Conservation (phyloP, 1,284 basidiomycete species). For the Ustilago vetiveriae region DNA sequence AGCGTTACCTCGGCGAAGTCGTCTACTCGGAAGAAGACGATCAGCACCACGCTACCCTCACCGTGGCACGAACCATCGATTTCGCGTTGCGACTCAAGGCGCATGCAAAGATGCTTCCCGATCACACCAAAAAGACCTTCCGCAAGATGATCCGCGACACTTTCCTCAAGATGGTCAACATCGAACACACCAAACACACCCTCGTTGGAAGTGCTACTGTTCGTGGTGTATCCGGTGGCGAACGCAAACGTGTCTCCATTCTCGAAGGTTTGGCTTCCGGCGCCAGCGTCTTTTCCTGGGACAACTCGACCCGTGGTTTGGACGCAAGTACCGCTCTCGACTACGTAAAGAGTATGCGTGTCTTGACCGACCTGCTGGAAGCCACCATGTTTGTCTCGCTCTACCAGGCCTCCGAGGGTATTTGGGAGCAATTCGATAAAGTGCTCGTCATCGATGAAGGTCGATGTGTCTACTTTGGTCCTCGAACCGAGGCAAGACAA, state of each 20-base stretch:
- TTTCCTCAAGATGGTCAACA: conserved; percentile 76
- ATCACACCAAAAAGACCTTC: conserved; percentile 70
- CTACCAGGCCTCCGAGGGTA: conserved; percentile 73
- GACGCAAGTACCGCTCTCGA: conserved; percentile 86
- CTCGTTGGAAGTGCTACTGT: conserved; percentile 77
- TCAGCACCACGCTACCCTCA: conserved; percentile 79
- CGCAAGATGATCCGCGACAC: conserved; percentile 71
- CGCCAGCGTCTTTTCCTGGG: conserved; percentile 76
- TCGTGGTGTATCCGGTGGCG: conserved; percentile 77
- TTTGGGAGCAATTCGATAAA: conserved; percentile 73
- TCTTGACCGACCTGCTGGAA: conserved; percentile 79
- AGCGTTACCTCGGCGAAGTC: conserved; percentile 78
- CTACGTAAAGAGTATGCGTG: conserved; percentile 77
- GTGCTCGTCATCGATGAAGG: conserved; percentile 65
- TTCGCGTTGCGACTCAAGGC: conserved; percentile 57
- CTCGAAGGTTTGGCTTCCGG: conserved; percentile 74
- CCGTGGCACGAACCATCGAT: conserved; percentile 69
- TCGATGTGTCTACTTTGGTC: conserved; percentile 63
- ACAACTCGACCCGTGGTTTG: conserved; percentile 77
- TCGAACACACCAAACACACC: conserved; percentile 79
- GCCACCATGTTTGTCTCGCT: conserved; percentile 81
- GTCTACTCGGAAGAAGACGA: conserved; percentile 81
- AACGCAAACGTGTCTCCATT: conserved; percentile 76
- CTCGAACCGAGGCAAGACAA: conserved; percentile 50
- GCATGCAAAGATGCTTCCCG: conserved; percentile 67